Conservation (phyloP, 257 asterid species). For the Jacaranda copaia region DNA sequence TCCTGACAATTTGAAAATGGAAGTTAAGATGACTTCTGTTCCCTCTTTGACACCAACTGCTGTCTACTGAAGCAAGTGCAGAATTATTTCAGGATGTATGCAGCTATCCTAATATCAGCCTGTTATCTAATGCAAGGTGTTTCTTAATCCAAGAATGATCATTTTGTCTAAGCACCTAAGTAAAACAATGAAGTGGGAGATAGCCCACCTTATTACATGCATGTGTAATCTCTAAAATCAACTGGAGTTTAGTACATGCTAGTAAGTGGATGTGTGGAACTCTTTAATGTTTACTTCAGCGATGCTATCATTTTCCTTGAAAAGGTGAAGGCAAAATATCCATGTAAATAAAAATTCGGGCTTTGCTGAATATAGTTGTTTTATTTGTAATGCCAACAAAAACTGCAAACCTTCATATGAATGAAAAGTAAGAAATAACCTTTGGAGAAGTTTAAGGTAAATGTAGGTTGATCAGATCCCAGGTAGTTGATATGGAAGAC, state of each 20-base stretch:
- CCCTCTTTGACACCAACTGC: neutral
- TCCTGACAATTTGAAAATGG: conserved; percentile 47
- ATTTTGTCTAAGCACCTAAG: neutral
- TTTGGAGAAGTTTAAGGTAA: conserved; percentile 83
- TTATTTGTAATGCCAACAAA: neutral
- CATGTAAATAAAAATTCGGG: no score
- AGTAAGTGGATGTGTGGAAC: no score
- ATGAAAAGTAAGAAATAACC: conserved; percentile 37
- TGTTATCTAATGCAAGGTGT: neutral
- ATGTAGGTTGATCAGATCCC: conserved; percentile 87
- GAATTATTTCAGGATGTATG: neutral
- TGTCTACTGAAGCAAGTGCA: conserved; percentile 8
- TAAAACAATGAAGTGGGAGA: neutral
- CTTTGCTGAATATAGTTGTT: no score
- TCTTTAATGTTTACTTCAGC: no score
- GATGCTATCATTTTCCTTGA: no score
- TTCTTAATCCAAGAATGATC: neutral
- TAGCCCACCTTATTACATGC: neutral
- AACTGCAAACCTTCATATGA: neutral
- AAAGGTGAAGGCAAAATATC: no score
- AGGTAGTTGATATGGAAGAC: conserved; percentile 81
- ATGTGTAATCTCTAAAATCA: neutral
- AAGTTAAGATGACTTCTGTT: neutral
- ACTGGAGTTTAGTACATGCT: neutral
- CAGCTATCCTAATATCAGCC: neutral